Conservation (phyloP, 2,329 filamentous ascomycete genomes). For the Nothopassalora personata region DNA sequence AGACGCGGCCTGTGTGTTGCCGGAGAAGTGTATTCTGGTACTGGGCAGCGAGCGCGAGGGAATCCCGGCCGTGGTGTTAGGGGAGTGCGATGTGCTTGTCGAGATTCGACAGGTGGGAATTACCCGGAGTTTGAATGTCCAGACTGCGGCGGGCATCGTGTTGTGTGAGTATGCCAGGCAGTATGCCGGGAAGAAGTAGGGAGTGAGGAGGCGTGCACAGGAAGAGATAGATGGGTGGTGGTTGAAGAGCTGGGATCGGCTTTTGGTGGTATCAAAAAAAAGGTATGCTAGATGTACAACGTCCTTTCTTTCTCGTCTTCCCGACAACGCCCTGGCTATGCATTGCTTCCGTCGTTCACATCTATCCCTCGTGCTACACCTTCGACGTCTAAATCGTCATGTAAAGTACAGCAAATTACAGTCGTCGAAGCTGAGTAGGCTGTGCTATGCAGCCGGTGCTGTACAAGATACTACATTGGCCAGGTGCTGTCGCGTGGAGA, state of each 20-base stretch:
- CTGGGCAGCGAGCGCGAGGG: slow-evolving; percentile 50
- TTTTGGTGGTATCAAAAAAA: slow-evolving; percentile 20
- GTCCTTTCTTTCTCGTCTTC: background rate
- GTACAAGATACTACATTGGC: slow-evolving; percentile 13
- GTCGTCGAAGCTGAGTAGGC: slow-evolving; percentile 14
- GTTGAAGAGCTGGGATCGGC: slow-evolving; percentile 17
- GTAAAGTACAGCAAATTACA: slow-evolving; percentile 19
- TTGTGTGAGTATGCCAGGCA: slow-evolving; percentile 49
- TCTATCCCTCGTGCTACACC: slow-evolving; percentile 1
- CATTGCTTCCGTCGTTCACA: slow-evolving; percentile 4
- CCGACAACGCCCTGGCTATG: slow-evolving; percentile 14
- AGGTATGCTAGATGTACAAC: slow-evolving; percentile 11
- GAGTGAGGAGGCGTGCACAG: background rate
- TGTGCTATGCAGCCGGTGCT: slow-evolving; percentile 8
- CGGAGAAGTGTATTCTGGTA: slow-evolving; percentile 37
- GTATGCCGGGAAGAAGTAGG: background rate
- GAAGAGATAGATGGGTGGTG: background rate
- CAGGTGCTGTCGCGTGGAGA: background rate
- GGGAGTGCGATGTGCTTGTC: slow-evolving; percentile 47
- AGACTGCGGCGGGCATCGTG: slow-evolving; percentile 49
- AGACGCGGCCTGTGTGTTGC: slow-evolving; percentile 27
- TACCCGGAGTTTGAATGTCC: slow-evolving; percentile 52
- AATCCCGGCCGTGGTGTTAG: slow-evolving; percentile 44
- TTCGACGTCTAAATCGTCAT: background rate
- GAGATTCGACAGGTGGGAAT: slow-evolving; percentile 50